Evolutionary conservation across 192 early-diverging fungal species (phyloP), one percentile per base, ranked within the genome.

Genomic region (Mortierella claussenii): DNA sequence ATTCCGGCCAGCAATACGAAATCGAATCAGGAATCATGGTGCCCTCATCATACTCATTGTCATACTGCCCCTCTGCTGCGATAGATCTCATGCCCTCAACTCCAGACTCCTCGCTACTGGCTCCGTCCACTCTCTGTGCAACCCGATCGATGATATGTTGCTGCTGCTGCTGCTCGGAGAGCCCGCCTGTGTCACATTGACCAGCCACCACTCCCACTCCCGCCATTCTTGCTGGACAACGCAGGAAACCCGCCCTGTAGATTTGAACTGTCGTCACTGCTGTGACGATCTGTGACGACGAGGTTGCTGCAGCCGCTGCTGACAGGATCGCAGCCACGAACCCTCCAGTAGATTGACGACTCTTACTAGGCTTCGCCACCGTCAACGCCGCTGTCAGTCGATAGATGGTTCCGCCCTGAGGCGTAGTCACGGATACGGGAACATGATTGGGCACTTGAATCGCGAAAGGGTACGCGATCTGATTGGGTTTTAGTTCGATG

Each of bases 331-430:
- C 0, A 8, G 17, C 13, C 43, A 46, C 44, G 52, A 45, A 23
- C 17, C 34, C 50, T 3, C 49, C 32, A 1, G 55, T 26, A 2
- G 55, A 42, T 33, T n/a, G n/a, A n/a, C n/a, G n/a, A n/a, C n/a
- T n/a, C n/a, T n/a, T n/a, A n/a, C 15, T 45, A 9, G 4, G 17
- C n/a, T 59, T 52, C 10, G 57, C 50, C 27, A 33, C 18, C 18
- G 50, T 44, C 10, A 60, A 40, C 21, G 30, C 55, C 23, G 57
- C 57, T 0, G 48, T 69, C 2, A 60, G 20, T 15, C 33, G 36
- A 11, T 60, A 69, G 9, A 24, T 46, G 5, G 67, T 69, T 9
- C 67, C 42, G 0, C 67, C 67, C 1, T 69, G 48, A 21, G 67
- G 67, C 0, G 67, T 60, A 18, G 27, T 28, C 18, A 69, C 31